Evolutionary conservation across 768 basidiomycete species (phyloP).

Genomic region (Termitomyces sp.): DNA sequence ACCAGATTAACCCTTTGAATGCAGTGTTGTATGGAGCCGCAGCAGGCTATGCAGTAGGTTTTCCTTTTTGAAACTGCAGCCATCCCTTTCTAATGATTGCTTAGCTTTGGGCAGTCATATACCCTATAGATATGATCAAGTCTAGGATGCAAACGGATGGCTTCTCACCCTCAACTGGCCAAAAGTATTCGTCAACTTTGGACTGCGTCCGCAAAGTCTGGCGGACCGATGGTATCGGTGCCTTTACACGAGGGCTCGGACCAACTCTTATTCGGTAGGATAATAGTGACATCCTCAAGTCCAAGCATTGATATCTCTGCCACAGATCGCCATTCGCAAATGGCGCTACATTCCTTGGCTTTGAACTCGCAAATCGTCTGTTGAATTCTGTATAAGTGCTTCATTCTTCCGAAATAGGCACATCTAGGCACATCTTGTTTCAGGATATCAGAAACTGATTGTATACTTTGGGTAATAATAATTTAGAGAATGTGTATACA

Average conservation of each 20-base stretch:
- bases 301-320: not conserved
- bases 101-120: conserved; percentile 88
- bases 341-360: conserved; percentile 94
- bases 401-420: not conserved
- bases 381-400: conserved; percentile 35
- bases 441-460: not conserved
- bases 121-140: conserved; percentile 96
- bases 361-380: conserved; percentile 84
- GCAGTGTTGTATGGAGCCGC: conserved; percentile 86
- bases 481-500: not conserved
- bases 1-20: conserved; percentile 74
- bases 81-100: conserved; percentile 10
- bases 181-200: conserved; percentile 78
- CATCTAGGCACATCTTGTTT: not conserved
- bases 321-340: conserved; percentile 91
- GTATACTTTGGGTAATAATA: not conserved
- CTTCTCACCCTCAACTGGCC: conserved; percentile 68
- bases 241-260: conserved; percentile 87
- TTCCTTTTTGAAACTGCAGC: not conserved
- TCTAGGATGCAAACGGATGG: conserved; percentile 95
- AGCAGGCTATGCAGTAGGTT: conserved; percentile 84
- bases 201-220: conserved; percentile 84
- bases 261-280: conserved; percentile 86
- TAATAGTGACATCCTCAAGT: not conserved
- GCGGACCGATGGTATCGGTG: conserved; percentile 77